A percentile compares a stretch with the other conserved stretches of the same genome.
phyloP scores from a whole-genome alignment of 306 rosid species.

The Potentilla sterilis region DNA sequence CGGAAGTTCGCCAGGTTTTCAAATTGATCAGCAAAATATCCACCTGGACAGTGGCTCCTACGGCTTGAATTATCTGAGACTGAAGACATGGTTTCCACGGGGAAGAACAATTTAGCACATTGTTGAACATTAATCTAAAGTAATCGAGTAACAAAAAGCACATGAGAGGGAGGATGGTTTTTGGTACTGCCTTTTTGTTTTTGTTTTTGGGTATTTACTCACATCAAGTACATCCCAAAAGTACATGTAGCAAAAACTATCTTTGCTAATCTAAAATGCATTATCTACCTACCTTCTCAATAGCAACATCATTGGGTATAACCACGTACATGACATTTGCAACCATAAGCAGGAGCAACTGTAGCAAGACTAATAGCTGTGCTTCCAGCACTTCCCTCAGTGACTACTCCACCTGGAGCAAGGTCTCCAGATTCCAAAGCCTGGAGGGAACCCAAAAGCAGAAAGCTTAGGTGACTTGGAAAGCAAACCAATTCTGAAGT shows the following conservation, averaged over 20 bases:
- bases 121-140: background rate
- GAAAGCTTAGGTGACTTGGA: background rate
- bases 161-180: background rate
- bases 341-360: constrained; percentile 89
- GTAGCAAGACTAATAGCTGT: constrained; percentile 93
- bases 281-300: constrained; percentile 61
- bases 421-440: constrained; percentile 77
- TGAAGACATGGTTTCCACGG: constrained; percentile 27
- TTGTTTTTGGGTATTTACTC: background rate
- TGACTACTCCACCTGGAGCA: constrained; percentile 69
- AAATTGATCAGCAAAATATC: constrained; percentile 92
- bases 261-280: constrained; percentile 11
- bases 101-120: background rate
- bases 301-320: constrained; percentile 90
- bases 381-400: constrained; percentile 96
- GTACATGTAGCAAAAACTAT: background rate
- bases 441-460: constrained; percentile 37
- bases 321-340: constrained; percentile 85
- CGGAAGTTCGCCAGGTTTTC: constrained; percentile 84
- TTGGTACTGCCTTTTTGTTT: background rate
- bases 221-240: background rate
- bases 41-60: constrained; percentile 84
- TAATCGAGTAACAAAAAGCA: background rate
- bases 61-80: constrained; percentile 81
- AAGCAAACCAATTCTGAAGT: background rate